Evolutionary conservation across 495 filamentous ascomycete genomes (phyloP), one percentile per base, ranked within the genome.

Genomic region (Aspergillus hancockii): DNA sequence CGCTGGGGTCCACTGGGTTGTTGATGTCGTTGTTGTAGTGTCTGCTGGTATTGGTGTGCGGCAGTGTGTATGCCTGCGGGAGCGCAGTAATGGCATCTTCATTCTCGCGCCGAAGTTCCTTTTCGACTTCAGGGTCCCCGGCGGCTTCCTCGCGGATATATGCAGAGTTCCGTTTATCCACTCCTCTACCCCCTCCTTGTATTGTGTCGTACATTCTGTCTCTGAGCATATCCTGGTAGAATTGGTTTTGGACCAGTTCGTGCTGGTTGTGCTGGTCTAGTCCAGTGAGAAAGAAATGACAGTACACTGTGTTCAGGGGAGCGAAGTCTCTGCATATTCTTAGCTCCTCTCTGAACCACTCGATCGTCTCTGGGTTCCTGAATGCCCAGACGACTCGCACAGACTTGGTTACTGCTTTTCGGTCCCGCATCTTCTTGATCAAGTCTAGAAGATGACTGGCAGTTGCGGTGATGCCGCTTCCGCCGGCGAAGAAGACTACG

Each of bases 271-370:
- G 57, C 19, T 58, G 63, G 13, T 65, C 60, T 14, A 60, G 50
- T 6, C 67, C 76, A 0, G 93, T 98, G 54, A 97, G 88, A 75
- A 89, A 98, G 79, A 97, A 97, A 71, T 96, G 91, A 77, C 92
- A 97, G 28, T 88, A 88, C 8, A 98, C 89, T 25, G 87, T 85
- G 72, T 92, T 89, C 47, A 90, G 83, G 25, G 92, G 90, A 53
- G 93, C 90, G 63, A 83, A 85, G 68, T 97, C 88, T 60, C 91
- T 81, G 75, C 93, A 94, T 64, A 97, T 92, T 49, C 91, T 81
- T 45, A 97, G 80, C 70, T 97, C 94, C 75, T 97, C 93, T 68
- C 90, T 90, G 81, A 98, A 98, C 93, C 93, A 98, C 70, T 96
- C 92, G 83, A 98, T 92, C 8, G 90, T 91, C 73, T 97, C 93